These are phyloP conservation scores for Tetratostichococcus sp. DNA, from an alignment of 139 green algal species.

Conservation along the genomic window DNA sequence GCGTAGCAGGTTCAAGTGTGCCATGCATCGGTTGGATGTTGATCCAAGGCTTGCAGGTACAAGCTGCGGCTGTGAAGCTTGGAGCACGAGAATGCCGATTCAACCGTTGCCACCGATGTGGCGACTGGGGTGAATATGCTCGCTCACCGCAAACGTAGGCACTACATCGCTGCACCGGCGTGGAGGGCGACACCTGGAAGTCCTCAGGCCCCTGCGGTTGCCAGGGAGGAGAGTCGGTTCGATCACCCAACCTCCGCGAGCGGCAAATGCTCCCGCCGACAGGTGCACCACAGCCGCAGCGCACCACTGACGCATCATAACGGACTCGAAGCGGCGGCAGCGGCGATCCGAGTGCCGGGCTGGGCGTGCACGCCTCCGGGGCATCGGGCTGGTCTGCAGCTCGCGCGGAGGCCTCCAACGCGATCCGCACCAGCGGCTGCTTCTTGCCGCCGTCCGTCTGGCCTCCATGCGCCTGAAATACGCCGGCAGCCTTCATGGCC, in stretches of 20 bases:
- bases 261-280: too few relatives aligned
- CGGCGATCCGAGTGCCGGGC: neutral
- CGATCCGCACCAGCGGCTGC: neutral
- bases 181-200: slow-evolving; percentile 41
- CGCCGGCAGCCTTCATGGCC: too few relatives aligned
- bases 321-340: neutral
- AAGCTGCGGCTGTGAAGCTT: too few relatives aligned
- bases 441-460: neutral
- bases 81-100: too few relatives aligned
- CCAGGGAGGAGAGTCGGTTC: too few relatives aligned
- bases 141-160: slow-evolving; percentile 75
- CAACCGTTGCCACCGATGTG: too few relatives aligned
- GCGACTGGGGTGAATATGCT: neutral
- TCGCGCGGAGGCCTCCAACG: neutral
- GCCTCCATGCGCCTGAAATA: too few relatives aligned
- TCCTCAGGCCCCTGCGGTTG: slow-evolving; percentile 33
- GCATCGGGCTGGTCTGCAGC: neutral
- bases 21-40: too few relatives aligned
- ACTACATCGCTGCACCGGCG: slow-evolving; percentile 61
- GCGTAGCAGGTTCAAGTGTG: too few relatives aligned
- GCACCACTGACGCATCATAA: neutral
- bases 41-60: too few relatives aligned
- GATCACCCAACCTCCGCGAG: too few relatives aligned
- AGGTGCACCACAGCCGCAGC: neutral
- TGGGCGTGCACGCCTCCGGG: neutral